Conservation (phyloP, 2,329 filamentous ascomycete genomes). For the Rasamsonia emersonii region DNA sequence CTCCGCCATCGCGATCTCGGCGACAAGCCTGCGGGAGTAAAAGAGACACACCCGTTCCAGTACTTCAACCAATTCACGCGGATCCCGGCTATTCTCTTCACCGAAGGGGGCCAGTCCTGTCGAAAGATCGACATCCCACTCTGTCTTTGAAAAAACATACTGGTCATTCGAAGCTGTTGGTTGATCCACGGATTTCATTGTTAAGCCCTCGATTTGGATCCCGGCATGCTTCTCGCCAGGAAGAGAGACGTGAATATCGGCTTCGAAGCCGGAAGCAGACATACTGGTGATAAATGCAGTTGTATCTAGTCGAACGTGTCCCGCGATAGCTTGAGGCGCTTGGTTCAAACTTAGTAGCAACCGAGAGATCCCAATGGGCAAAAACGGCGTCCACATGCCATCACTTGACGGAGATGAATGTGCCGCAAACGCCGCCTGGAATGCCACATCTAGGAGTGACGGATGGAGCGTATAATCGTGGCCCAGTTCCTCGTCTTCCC, state of each 20-base stretch:
- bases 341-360: too few species aligned
- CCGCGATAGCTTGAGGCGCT: too few species aligned
- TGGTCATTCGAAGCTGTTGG: slow-evolving; percentile 1
- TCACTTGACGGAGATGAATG: slow-evolving; percentile 6
- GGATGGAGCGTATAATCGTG: slow-evolving; percentile 4
- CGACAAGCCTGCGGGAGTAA: too few species aligned
- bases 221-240: not conserved
- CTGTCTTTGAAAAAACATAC: slow-evolving; percentile 1
- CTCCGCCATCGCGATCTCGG: too few species aligned
- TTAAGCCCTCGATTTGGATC: not conserved
- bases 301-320: slow-evolving; percentile 3
- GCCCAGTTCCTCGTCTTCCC: slow-evolving; percentile 3
- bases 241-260: slow-evolving; percentile 1
- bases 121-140: too few species aligned
- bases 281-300: not conserved
- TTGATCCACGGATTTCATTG: not conserved
- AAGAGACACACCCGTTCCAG: too few species aligned
- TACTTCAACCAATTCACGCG: too few species aligned
- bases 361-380: slow-evolving; percentile 11
- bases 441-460: slow-evolving; percentile 6
- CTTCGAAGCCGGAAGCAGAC: not conserved
- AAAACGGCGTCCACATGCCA: slow-evolving; percentile 8
- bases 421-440: slow-evolving; percentile 6
- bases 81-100: too few species aligned
- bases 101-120: too few species aligned